Base-by-base conservation (phyloP, 116 monocot genomes). In the Dioscorea cayenensis region DNA sequence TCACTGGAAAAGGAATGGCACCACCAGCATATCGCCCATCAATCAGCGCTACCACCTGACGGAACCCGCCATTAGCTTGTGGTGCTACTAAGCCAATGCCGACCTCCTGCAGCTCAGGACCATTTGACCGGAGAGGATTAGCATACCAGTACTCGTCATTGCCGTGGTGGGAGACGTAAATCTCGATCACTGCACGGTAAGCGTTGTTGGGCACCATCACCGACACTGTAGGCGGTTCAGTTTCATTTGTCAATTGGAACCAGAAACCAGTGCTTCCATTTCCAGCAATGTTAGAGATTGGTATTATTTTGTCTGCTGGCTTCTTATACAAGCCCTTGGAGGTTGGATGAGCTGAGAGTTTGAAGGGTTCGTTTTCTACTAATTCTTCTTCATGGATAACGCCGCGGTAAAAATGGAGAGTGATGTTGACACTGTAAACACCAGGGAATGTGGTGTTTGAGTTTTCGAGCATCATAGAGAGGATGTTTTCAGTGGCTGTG, bases 61-160 rank as follows among this genome's bases (percentile, higher is more conserved):
- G 70, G 71, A 82, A 82, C 8, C 59, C 77, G 19, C 82, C 82
- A 25, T 82, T 82, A 1, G 62, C 35, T 58, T 51, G 62, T 14
- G 55, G 7, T 2, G 59, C 16, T 11, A 22, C 18, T 62, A 62
- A 22, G 2, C 12, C 62, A 11, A 23, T 62, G 62, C 23, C 62
- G 2, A 23, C n/a, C 12, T 27, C 22, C 6, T 62, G 23, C 11
- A 22, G 5, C 10, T 23, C 10, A 5, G 62, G 65, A 6, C 65
- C 65, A 12, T 16, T 18, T 14, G 28, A 14, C 16, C 80, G 51
- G 67, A 82, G 85, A 20, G 89, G 89, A 67, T 89, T 89, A 0
- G 72, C 75, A 76, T 89, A 89, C 89, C 89, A 89, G 59, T 65
- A 81, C 72, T 83, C 81, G 27, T 89, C 89, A 43, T 81, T 72